phyloP scores from a whole-genome alignment of 2,329 filamentous ascomycete genomes.

The Pestalotiopsis sp. region DNA sequence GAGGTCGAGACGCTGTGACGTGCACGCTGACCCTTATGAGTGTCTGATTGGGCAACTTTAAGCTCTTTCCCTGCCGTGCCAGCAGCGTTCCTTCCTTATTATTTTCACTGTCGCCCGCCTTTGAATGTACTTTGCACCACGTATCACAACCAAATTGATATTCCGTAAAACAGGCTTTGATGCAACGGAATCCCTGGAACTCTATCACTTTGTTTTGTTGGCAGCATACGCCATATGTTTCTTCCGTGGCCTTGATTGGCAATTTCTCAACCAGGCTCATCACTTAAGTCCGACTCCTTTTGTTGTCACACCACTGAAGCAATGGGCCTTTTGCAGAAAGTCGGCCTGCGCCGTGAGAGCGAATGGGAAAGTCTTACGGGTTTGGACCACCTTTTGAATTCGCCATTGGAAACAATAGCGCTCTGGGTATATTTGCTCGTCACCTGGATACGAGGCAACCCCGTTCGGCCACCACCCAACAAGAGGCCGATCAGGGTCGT shows the following conservation, averaged over 20 bases:
- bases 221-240: not conserved
- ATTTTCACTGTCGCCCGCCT: too few species aligned
- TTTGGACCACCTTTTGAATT: conserved; percentile 66
- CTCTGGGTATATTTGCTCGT: conserved; percentile 66
- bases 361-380: conserved; percentile 54
- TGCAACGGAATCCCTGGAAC: not conserved
- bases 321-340: conserved; percentile 48
- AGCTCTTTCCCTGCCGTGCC: not conserved
- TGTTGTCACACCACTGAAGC: not conserved
- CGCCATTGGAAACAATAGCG: conserved; percentile 68
- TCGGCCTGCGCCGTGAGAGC: conserved; percentile 51
- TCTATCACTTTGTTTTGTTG: not conserved
- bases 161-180: not conserved
- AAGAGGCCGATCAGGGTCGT: conserved; percentile 71
- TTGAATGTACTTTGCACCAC: not conserved
- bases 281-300: not conserved
- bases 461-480: conserved; percentile 59
- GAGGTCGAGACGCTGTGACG: not conserved
- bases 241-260: not conserved
- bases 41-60: not conserved
- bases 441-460: conserved; percentile 67
- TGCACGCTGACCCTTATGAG: not conserved
- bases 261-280: not conserved
- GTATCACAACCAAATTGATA: not conserved
- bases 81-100: not conserved